These are phyloP conservation scores for Taphrina populina DNA, from an alignment of 1,139 yeast genomes.

Conservation along the genomic window DNA sequence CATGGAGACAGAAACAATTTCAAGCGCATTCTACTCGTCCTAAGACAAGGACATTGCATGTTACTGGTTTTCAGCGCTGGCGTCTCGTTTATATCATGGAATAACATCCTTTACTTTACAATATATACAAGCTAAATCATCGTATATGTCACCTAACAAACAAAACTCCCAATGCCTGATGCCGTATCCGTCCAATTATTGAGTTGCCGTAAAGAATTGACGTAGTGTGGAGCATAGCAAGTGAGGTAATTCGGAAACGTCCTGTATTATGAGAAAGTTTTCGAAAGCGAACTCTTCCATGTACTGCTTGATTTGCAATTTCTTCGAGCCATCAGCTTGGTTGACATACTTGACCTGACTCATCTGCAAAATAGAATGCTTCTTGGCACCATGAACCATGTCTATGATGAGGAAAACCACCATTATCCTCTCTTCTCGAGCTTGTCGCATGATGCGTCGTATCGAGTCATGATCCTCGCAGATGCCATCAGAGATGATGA, in stretches of 20 bases:
- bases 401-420: conserved; percentile 91
- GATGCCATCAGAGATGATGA: conserved; percentile 91
- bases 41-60: no score
- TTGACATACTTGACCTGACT: conserved; percentile 81
- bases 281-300: conserved; percentile 86
- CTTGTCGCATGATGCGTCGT: conserved; percentile 79
- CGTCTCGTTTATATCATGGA: no score
- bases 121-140: no score
- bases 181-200: no score
- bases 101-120: no score
- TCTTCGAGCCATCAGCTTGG: conserved; percentile 67
- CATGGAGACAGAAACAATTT: conserved; percentile 18
- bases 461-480: conserved; percentile 90
- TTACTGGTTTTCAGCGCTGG: no score
- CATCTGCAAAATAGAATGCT: conserved; percentile 79
- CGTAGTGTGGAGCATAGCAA: conserved; percentile 85
- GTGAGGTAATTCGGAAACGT: conserved; percentile 84
- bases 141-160: no score
- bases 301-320: conserved; percentile 75
- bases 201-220: conserved; percentile 67
- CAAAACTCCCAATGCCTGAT: no score
- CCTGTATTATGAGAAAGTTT: conserved; percentile 87
- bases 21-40: conserved; percentile 27
- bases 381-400: conserved; percentile 74
- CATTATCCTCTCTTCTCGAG: conserved; percentile 91